Conservation (phyloP, 164 flowering plant species). For the Stephania yunnanensis region DNA sequence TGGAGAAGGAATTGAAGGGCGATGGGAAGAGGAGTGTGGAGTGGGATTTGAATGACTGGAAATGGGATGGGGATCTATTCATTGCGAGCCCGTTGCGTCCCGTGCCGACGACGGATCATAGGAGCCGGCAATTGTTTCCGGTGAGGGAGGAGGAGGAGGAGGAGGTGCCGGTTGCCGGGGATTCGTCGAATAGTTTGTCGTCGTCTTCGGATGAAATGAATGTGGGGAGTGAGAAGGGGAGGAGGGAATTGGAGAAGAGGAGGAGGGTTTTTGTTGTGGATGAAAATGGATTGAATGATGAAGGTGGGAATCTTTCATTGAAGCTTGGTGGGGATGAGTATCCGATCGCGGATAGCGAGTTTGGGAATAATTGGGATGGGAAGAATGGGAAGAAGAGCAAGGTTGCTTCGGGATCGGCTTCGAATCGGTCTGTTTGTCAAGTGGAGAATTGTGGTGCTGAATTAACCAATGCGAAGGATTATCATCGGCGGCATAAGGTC, state of each 20-base stretch:
- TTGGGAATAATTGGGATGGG: constrained; percentile 33
- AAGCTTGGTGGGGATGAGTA: constrained; percentile 62
- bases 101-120: constrained; percentile 22
- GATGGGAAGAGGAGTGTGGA: constrained; percentile 50
- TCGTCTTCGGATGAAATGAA: constrained; percentile 29
- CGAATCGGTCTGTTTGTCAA: constrained; percentile 72
- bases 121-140: constrained; percentile 46
- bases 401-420: constrained; percentile 24
- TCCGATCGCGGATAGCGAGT: constrained; percentile 32
- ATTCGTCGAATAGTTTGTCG: constrained; percentile 25
- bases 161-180: constrained; percentile 11
- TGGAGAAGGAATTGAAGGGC: constrained; percentile 28
- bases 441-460: constrained; percentile 77
- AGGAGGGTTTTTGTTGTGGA: constrained; percentile 46
- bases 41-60: constrained; percentile 92
- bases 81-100: constrained; percentile 51
- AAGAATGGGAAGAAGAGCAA: constrained; percentile 59
- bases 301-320: constrained; percentile 47
- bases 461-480: constrained; percentile 74
- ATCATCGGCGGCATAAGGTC: constrained; percentile 89
- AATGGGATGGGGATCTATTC: constrained; percentile 88
- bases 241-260: constrained; percentile 49
- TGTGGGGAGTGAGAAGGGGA: constrained; percentile 24
- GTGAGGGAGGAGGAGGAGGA: constrained; percentile 28
- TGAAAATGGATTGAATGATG: constrained; percentile 35